Conservation (phyloP, 257 asterid species). For the Ajuga chamaepitys region DNA sequence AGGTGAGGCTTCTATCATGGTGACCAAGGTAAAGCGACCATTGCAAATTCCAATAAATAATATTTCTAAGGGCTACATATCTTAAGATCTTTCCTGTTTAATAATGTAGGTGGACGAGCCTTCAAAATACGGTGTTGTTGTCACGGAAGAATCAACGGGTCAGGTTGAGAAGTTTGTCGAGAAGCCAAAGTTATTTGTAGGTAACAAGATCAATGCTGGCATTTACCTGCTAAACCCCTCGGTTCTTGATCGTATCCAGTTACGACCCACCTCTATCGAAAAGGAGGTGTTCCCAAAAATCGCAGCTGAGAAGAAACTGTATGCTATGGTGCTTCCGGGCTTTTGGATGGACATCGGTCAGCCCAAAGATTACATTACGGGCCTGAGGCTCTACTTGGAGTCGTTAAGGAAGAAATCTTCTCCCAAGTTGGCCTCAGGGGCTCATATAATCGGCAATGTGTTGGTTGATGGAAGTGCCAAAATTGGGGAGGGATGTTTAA, state of each 20-base stretch:
- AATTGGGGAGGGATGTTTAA: slow-evolving; percentile 81
- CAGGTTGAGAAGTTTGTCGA: slow-evolving; percentile 76
- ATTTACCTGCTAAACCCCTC: slow-evolving; percentile 76
- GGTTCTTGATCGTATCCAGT: slow-evolving; percentile 62
- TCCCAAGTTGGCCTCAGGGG: slow-evolving; percentile 51
- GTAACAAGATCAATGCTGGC: slow-evolving; percentile 92
- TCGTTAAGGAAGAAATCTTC: slow-evolving; percentile 62
- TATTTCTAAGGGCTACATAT: background rate
- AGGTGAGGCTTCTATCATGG: slow-evolving; percentile 86
- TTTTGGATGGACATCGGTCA: slow-evolving; percentile 98
- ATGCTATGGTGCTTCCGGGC: slow-evolving; percentile 80
- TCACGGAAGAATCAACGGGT: slow-evolving; percentile 65
- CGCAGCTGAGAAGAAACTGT: slow-evolving; percentile 56
- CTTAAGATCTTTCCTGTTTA: background rate
- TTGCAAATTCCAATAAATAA: background rate
- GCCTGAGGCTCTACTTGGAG: slow-evolving; percentile 64
- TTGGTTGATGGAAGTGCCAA: slow-evolving; percentile 67
- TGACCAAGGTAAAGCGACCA: slow-evolving; percentile 44
- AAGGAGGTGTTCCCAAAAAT: slow-evolving; percentile 81
- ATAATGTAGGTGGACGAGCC: slow-evolving; percentile 74
- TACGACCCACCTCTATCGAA: slow-evolving; percentile 86
- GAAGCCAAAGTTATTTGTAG: slow-evolving; percentile 82
- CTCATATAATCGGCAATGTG: slow-evolving; percentile 63
- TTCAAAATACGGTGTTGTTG: slow-evolving; percentile 85
- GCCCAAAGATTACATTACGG: slow-evolving; percentile 79